phyloP scores from a whole-genome alignment of 495 filamentous ascomycete species.

The Talaromyces borbonicus region DNA sequence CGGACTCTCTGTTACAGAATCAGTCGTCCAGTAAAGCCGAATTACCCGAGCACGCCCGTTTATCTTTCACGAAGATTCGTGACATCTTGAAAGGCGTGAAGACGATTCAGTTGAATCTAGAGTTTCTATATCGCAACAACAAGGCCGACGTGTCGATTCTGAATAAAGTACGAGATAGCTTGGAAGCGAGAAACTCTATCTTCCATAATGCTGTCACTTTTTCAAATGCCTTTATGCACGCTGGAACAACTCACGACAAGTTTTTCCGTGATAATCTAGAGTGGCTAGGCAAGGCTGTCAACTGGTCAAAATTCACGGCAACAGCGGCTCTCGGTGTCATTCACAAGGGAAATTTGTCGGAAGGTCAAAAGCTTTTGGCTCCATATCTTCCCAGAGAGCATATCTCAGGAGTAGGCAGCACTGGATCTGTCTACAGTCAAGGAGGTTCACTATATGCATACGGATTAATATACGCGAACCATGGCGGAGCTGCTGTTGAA shows the following conservation, averaged over 20 bases:
- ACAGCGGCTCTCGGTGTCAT: conserved; percentile 96
- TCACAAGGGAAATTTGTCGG: conserved; percentile 85
- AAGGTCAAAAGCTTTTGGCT: conserved; percentile 86
- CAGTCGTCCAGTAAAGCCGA: conserved; percentile 27
- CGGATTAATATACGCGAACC: conserved; percentile 95
- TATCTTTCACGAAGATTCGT: conserved; percentile 68
- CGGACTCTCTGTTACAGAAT: conserved; percentile 41
- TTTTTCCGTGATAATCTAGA: conserved; percentile 97
- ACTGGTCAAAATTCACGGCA: conserved; percentile 99
- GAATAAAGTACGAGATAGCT: conserved; percentile 89
- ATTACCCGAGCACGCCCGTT: conserved; percentile 34
- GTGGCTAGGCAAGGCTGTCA: conserved; percentile 96
- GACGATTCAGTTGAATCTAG: conserved; percentile 84
- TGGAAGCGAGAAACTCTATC: conserved; percentile 94
- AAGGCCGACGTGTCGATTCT: conserved; percentile 79
- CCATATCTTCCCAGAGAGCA: conserved; percentile 81
- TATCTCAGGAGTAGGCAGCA: conserved; percentile 47
- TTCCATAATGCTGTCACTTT: conserved; percentile 97
- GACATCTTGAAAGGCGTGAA: conserved; percentile 83
- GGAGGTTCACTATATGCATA: conserved; percentile 93
- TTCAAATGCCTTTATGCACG: conserved; percentile 98
- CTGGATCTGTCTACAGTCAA: conserved; percentile 86
- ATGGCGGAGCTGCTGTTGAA: conserved; percentile 84
- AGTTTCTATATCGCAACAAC: conserved; percentile 94
- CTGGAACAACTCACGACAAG: conserved; percentile 93